Conservation (phyloP, 768 basidiomycete species). For the Termitomyces sp. region DNA sequence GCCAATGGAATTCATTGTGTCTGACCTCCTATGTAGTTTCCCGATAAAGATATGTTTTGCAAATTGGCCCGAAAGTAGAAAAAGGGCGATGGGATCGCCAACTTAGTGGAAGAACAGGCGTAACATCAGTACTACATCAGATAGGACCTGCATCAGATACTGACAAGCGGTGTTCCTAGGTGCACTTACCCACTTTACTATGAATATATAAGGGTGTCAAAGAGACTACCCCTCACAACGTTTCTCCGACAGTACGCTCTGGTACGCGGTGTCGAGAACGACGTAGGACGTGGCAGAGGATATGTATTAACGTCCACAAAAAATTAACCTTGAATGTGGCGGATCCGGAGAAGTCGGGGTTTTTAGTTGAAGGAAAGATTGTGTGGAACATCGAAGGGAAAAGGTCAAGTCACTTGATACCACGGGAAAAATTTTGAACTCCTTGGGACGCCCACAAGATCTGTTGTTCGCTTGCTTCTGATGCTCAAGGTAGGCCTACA, state of each 20-base stretch:
- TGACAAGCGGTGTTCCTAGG: conserved; percentile 7
- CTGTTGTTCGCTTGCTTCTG: not conserved
- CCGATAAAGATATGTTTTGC: not conserved
- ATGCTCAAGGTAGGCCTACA: not conserved
- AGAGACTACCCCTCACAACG: not conserved
- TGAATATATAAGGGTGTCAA: not conserved
- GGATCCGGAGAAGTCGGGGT: conserved; percentile 4
- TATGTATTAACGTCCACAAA: not conserved
- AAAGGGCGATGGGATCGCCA: no score
- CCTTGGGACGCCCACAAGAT: not conserved
- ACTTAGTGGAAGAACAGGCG: not conserved
- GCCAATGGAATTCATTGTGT: not conserved
- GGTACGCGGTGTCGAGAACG: not conserved
- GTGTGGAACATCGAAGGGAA: not conserved
- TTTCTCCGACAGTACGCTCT: not conserved
- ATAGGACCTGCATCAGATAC: no score
- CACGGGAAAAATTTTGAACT: not conserved
- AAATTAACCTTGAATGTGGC: not conserved
- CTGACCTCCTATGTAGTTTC: not conserved
- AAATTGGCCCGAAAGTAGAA: not conserved
- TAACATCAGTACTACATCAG: conserved; percentile 11
- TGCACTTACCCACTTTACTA: not conserved
- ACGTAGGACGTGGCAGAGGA: not conserved
- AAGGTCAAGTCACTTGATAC: not conserved
- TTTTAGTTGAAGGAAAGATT: not conserved